Evolutionary conservation across 495 filamentous ascomycete species (phyloP).

Genomic region (Neurospora terricola): DNA sequence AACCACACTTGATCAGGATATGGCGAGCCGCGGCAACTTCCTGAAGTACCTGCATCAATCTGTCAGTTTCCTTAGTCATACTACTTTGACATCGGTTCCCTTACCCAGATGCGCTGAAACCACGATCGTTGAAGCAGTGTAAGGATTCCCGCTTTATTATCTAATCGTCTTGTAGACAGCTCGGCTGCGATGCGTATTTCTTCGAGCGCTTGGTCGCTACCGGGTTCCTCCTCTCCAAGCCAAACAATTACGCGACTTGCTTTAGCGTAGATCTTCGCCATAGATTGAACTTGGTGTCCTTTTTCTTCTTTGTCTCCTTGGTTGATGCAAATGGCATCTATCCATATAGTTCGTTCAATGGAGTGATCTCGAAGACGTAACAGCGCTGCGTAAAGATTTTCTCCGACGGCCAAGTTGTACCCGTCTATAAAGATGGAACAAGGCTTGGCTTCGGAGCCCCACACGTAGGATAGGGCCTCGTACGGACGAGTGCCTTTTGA

Average conservation of each 20-base stretch:
- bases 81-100: no score
- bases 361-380: constrained; percentile 9
- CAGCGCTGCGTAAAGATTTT: constrained; percentile 14
- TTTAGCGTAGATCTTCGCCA: constrained; percentile 25
- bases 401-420: constrained; percentile 3
- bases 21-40: no score
- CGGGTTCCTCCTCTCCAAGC: no score
- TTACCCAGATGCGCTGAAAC: no score
- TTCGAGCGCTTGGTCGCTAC: no score
- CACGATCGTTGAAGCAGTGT: no score
- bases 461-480: constrained; percentile 9
- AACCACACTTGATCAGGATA: no score
- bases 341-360: constrained; percentile 14
- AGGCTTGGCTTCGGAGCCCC: constrained; percentile 8
- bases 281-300: constrained; percentile 14
- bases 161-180: constrained; percentile 6
- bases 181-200: constrained; percentile 1
- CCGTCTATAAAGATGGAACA: neutral
- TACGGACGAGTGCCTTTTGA: neutral
- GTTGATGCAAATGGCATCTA: neutral
- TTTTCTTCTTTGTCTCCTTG: constrained; percentile 12
- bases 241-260: constrained; percentile 24
- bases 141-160: no score
- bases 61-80: no score
- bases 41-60: no score